Conservation (phyloP, 2,329 filamentous ascomycete species). For the Fusarium siculi region DNA sequence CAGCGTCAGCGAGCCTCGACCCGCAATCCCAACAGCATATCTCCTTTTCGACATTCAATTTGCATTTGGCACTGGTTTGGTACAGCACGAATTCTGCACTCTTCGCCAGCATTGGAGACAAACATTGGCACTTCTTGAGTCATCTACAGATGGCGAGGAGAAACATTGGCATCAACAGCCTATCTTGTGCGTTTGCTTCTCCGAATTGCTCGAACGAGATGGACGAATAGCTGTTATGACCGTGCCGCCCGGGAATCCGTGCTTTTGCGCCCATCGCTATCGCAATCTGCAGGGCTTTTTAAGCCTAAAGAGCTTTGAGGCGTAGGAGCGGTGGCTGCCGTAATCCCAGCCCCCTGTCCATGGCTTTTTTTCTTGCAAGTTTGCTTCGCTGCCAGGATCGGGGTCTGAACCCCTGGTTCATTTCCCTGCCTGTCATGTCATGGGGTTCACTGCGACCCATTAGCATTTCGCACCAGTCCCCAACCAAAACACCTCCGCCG, state of each 20-base stretch:
- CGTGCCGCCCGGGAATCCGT: conserved; percentile 33
- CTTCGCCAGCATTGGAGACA: conserved; percentile 7
- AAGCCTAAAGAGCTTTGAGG: conserved; percentile 38
- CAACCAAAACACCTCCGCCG: conserved; percentile 28
- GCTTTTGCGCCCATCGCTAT: conserved; percentile 36
- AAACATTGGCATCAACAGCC: background rate
- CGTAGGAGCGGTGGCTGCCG: conserved; percentile 39
- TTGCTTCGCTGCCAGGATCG: conserved; percentile 27
- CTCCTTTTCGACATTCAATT: conserved; percentile 18
- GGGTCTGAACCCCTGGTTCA: conserved; percentile 26
- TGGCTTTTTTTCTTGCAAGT: conserved; percentile 30
- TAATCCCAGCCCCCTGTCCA: conserved; percentile 33
- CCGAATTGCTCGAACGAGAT: conserved; percentile 19
- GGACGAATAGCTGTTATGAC: conserved; percentile 13
- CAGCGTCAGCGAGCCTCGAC: conserved; percentile 23
- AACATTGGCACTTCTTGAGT: background rate
- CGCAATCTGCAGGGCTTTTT: conserved; percentile 37
- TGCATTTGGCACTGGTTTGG: conserved; percentile 12
- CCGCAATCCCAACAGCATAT: conserved; percentile 7
- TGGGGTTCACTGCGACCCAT: conserved; percentile 39
- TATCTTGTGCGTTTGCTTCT: conserved; percentile 26
- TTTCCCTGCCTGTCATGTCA: conserved; percentile 41
- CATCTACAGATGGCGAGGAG: conserved; percentile 6
- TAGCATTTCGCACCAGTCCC: conserved; percentile 30
- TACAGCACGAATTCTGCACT: background rate